Evolutionary conservation across 139 green algal genomes (phyloP).

Genomic region (Gonium pectorale): DNA sequence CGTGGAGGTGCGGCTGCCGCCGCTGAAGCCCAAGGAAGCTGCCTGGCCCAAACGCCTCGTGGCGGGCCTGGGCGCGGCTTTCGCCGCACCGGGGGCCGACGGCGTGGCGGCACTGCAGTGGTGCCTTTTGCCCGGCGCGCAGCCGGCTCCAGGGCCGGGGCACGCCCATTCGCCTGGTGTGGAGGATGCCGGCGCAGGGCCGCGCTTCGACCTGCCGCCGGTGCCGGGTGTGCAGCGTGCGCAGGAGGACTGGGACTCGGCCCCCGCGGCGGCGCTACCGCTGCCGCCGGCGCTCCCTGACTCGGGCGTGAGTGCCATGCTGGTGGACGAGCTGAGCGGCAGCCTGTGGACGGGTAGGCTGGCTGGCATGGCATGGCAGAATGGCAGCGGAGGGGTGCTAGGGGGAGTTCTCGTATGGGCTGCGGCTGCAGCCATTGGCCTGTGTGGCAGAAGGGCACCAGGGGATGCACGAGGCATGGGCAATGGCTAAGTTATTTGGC

Average conservation of each 20-base stretch:
- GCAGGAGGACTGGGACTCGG: conserved; percentile 47
- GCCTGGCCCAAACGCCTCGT: conserved; percentile 27
- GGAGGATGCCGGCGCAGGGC: neutral
- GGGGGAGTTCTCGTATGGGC: no score
- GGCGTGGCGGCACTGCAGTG: conserved; percentile 43
- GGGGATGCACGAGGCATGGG: no score
- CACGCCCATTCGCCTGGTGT: neutral
- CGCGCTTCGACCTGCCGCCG: conserved; percentile 1
- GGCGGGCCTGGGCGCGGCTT: conserved; percentile 5
- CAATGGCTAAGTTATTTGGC: no score
- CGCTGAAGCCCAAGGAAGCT: conserved; percentile 28
- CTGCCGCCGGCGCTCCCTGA: neutral
- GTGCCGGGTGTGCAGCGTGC: neutral
- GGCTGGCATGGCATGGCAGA: neutral
- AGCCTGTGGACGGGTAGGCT: conserved; percentile 47
- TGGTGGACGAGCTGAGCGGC: conserved; percentile 37
- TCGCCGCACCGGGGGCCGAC: conserved; percentile 31
- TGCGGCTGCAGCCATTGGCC: no score
- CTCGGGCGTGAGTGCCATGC: neutral
- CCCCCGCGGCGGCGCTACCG: conserved; percentile 33
- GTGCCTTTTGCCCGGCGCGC: neutral
- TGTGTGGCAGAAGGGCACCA: no score
- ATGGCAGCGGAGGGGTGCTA: neutral
- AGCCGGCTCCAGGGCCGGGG: neutral
- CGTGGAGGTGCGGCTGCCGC: conserved; percentile 46